Percentiles rank a stretch among this genome's conserved stretches.
Conservation (phyloP, 495 filamentous ascomycete species). For the Chaetomium fimeti region DNA sequence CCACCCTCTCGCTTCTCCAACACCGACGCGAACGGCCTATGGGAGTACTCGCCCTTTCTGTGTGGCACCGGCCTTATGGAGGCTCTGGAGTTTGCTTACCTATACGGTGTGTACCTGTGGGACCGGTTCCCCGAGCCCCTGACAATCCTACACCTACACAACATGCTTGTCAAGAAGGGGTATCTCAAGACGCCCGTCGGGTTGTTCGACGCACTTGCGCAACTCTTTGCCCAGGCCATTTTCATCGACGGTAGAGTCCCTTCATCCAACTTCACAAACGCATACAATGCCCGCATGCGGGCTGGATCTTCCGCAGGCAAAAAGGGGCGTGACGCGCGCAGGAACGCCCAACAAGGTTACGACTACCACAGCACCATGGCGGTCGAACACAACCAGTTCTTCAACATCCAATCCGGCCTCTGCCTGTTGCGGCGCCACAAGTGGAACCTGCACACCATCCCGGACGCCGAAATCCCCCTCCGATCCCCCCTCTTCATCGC, state of each 20-base stretch:
- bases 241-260: conserved; percentile 37
- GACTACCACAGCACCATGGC: no score
- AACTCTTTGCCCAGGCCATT: conserved; percentile 23
- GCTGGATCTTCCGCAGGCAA: no score
- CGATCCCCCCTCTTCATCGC: conserved; percentile 23
- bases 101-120: conserved; percentile 36
- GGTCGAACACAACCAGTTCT: no score
- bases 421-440: no score
- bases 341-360: no score
- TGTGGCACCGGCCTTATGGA: conserved; percentile 48
- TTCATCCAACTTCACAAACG: no score
- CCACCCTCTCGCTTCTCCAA: conserved; percentile 46
- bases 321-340: no score
- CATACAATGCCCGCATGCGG: no score
- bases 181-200: conserved; percentile 36
- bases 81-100: conserved; percentile 40
- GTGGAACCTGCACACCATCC: no score
- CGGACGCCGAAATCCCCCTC: no score
- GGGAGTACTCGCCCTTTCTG: conserved; percentile 53
- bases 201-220: conserved; percentile 9
- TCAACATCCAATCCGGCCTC: no score
- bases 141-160: conserved; percentile 42
- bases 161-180: conserved; percentile 45
- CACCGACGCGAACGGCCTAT: conserved; percentile 48
- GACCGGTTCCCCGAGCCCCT: conserved; percentile 33